phyloP scores from a whole-genome alignment of 805 yeast species.

The Saturnispora sekii region DNA sequence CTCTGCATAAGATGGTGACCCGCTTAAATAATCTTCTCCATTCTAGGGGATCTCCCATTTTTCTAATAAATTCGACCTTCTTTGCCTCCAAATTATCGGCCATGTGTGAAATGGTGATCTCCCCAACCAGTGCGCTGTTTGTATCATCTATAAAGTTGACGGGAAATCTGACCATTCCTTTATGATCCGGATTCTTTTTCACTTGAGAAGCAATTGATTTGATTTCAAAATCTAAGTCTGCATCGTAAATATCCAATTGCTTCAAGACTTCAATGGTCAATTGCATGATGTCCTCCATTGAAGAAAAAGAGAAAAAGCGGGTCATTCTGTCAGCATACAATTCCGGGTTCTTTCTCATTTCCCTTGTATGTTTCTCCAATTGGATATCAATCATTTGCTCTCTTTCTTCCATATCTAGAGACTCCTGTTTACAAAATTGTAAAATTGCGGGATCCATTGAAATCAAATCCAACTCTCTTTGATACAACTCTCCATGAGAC shows the following conservation, averaged over 20 bases:
- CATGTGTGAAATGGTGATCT: constrained; percentile 33
- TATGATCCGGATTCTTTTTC: constrained; percentile 21
- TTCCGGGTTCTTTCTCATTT: constrained; percentile 15
- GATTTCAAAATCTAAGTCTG: constrained; percentile 14
- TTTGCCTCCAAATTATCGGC: constrained; percentile 31
- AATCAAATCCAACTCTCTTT: constrained; percentile 26
- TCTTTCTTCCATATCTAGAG: constrained; percentile 19
- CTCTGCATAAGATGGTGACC: constrained; percentile 47
- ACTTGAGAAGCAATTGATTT: constrained; percentile 16
- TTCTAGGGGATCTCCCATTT: constrained; percentile 61
- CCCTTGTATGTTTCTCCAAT: constrained; percentile 14
- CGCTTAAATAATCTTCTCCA: constrained; percentile 62
- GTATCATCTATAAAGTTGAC: constrained; percentile 36
- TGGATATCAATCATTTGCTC: constrained; percentile 17
- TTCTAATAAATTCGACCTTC: constrained; percentile 44
- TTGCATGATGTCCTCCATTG: constrained; percentile 35
- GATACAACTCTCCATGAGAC: constrained; percentile 20
- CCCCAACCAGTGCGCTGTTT: constrained; percentile 37
- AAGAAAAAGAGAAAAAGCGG: constrained; percentile 38
- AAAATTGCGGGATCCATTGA: constrained; percentile 42
- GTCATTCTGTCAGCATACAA: constrained; percentile 38
- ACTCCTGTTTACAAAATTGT: constrained; percentile 29
- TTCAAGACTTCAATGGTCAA: constrained; percentile 33
- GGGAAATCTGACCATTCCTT: constrained; percentile 29
- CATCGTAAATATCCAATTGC: constrained; percentile 31